Percentiles rank a stretch among this genome's conserved stretches.
Evolutionary conservation across 1,284 basidiomycete species (phyloP).

Genomic region (Rhodotorula sp.): DNA sequence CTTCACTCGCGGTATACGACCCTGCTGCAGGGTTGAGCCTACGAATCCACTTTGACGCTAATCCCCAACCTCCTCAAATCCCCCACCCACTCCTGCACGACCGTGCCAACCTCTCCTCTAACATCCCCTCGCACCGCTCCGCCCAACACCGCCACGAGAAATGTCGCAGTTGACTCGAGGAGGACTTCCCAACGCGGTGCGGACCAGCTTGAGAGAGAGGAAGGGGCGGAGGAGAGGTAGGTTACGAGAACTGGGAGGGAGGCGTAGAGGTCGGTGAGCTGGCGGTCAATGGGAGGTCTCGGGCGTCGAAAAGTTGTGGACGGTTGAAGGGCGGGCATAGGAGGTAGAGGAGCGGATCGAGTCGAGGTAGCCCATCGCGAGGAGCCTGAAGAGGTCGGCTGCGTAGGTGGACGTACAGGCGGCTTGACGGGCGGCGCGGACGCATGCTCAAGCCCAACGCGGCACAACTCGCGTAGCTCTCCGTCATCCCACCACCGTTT

Average conservation of each 20-base stretch:
- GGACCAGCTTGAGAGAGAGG: slow-evolving; percentile 12
- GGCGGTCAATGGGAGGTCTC: neutral
- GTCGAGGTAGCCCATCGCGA: slow-evolving; percentile 11
- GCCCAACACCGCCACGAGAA: slow-evolving; percentile 17
- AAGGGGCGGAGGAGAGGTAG: slow-evolving; percentile 2
- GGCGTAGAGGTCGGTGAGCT: slow-evolving; percentile 5
- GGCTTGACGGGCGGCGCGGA: neutral
- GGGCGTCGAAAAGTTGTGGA: neutral
- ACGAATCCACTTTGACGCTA: neutral
- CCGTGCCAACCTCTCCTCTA: slow-evolving; percentile 2
- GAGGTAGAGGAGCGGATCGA: neutral
- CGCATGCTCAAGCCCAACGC: slow-evolving; percentile 13
- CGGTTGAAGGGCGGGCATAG: neutral
- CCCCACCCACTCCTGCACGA: slow-evolving; percentile 8
- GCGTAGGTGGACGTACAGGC: neutral
- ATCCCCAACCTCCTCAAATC: slow-evolving; percentile 14
- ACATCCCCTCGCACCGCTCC: slow-evolving; percentile 19
- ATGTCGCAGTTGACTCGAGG: slow-evolving; percentile 8
- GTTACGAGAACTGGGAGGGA: slow-evolving; percentile 11
- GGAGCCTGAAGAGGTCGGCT: neutral
- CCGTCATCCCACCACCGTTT: slow-evolving; percentile 32
- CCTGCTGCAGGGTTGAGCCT: no score
- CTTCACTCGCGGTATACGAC: no score
- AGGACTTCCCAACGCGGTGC: slow-evolving; percentile 28
- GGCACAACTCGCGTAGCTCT: slow-evolving; percentile 15